Evolutionary conservation across 345 rosid species (phyloP).

Genomic region (Lagerstroemia speciosa): DNA sequence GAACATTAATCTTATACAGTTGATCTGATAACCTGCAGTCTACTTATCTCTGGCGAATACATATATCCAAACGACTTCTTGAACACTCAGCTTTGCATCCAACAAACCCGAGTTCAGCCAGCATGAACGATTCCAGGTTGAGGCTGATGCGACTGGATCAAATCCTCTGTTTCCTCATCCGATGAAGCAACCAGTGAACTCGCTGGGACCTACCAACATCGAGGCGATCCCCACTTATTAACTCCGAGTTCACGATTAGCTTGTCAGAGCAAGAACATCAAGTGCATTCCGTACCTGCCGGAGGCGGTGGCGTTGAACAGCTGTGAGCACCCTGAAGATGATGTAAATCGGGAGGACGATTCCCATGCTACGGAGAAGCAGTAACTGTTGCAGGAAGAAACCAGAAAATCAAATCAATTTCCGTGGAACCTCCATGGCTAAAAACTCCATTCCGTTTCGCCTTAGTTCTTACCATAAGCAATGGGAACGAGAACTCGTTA

Average conservation of each 20-base stretch:
- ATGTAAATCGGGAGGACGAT: slow-evolving; percentile 67
- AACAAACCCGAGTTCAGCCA: not conserved
- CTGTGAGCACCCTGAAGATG: slow-evolving; percentile 36
- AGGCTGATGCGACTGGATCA: slow-evolving; percentile 1
- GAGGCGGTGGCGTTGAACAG: slow-evolving; percentile 34
- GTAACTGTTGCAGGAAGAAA: slow-evolving; percentile 29
- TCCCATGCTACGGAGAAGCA: slow-evolving; percentile 50
- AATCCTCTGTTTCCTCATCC: slow-evolving; percentile 50
- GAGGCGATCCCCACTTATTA: not conserved
- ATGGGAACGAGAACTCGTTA: slow-evolving; percentile 37
- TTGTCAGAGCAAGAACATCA: not conserved
- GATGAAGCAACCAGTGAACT: slow-evolving; percentile 25
- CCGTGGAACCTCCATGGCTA: not conserved
- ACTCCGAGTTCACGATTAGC: not conserved
- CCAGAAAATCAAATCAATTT: not conserved
- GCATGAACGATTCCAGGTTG: not conserved
- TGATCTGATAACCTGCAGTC: not conserved
- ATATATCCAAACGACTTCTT: not conserved
- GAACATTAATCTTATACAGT: too few relatives aligned
- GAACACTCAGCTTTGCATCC: not conserved
- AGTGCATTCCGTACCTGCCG: slow-evolving; percentile 24
- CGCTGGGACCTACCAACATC: slow-evolving; percentile 21
- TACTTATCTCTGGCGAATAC: not conserved
- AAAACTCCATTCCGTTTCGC: too few relatives aligned
- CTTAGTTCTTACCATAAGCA: slow-evolving; percentile 40